These are phyloP conservation scores for Linaria vulgaris DNA, from an alignment of 257 asterid genomes.

Conservation along the genomic window DNA sequence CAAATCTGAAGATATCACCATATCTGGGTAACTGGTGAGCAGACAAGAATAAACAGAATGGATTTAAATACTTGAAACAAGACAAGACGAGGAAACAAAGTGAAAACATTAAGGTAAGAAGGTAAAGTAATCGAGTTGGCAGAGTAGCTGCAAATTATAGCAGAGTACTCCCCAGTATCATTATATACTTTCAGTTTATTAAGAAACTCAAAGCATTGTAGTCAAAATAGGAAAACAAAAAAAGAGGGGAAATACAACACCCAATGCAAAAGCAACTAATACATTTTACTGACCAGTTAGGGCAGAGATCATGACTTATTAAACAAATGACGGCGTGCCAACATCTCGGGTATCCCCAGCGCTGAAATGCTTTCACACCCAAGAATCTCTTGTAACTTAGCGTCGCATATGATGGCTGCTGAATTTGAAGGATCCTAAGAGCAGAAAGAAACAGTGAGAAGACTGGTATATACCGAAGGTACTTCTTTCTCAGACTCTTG, in stretches of 20 bases:
- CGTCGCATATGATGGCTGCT: slow-evolving; percentile 52
- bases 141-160: not conserved
- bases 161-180: not conserved
- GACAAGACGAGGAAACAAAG: not conserved
- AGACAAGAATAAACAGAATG: not conserved
- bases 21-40: not conserved
- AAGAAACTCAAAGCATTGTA: slow-evolving; percentile 8
- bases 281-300: slow-evolving; percentile 38
- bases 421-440: slow-evolving; percentile 63
- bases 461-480: slow-evolving; percentile 10
- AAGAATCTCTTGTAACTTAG: slow-evolving; percentile 60
- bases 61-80: not conserved
- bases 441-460: slow-evolving; percentile 18
- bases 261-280: not conserved
- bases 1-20: not conserved
- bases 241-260: not conserved
- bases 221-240: not conserved
- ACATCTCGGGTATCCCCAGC: slow-evolving; percentile 56
- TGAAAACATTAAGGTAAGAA: not conserved
- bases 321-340: slow-evolving; percentile 51
- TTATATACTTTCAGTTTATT: not conserved
- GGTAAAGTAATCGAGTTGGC: not conserved
- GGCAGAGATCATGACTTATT: slow-evolving; percentile 44
- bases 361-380: slow-evolving; percentile 67
- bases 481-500: not conserved